These are phyloP conservation scores for Fusarium chuoi DNA, from an alignment of 2,329 filamentous ascomycete genomes.

Conservation along the genomic window DNA sequence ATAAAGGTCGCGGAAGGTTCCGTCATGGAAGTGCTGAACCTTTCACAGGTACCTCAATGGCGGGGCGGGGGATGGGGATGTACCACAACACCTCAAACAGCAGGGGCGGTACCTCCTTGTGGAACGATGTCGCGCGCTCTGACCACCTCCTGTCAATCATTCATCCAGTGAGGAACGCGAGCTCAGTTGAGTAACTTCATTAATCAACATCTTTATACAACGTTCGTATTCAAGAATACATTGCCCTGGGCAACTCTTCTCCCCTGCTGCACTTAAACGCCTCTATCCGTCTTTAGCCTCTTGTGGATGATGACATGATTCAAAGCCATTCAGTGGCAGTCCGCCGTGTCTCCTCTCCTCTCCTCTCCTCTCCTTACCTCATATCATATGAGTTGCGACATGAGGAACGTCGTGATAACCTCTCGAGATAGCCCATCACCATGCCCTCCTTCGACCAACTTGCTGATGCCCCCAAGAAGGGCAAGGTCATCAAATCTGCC, in stretches of 20 bases:
- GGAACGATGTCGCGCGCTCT: constrained; percentile 19
- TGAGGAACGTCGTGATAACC: constrained; percentile 39
- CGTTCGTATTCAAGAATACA: neutral
- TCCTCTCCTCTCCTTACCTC: neutral
- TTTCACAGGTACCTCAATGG: neutral
- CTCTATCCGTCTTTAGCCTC: neutral
- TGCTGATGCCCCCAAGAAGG: constrained; percentile 62
- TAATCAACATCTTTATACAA: constrained; percentile 4
- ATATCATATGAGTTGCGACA: constrained; percentile 30
- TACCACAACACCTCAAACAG: constrained; percentile 25
- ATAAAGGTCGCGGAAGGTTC: constrained; percentile 38
- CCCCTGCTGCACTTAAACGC: neutral
- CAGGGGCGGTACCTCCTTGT: constrained; percentile 25
- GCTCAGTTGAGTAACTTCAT: constrained; percentile 26
- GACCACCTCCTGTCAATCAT: constrained; percentile 20
- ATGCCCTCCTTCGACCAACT: constrained; percentile 63
- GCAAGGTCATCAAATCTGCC: constrained; percentile 71
- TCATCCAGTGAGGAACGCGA: constrained; percentile 16
- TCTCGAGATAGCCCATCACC: constrained; percentile 37
- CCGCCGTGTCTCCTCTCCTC: constrained; percentile 13
- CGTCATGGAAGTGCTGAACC: constrained; percentile 6
- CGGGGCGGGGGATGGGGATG: constrained; percentile 32
- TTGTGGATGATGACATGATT: constrained; percentile 32
- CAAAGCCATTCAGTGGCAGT: constrained; percentile 21
- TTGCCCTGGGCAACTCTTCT: neutral